Conservation (phyloP, 2,329 filamentous ascomycete genomes). For the Xylariaceae sp. region DNA sequence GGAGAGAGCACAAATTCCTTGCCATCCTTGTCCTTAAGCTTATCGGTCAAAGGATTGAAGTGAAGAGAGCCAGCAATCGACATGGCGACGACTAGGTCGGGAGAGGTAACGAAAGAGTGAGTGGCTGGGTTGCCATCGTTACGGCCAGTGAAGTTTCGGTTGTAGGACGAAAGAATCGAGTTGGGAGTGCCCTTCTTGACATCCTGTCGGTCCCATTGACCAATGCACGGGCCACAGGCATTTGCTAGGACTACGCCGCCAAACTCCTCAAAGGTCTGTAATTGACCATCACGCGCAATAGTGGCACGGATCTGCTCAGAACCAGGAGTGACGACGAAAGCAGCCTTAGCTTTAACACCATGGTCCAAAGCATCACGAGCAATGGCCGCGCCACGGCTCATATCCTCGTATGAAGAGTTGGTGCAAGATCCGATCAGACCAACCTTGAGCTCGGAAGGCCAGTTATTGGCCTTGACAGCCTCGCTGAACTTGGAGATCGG, state of each 20-base stretch:
- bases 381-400: constrained; percentile 89
- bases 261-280: constrained; percentile 93
- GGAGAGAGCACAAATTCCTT: constrained; percentile 88
- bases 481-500: constrained; percentile 97
- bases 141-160: constrained; percentile 98
- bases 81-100: constrained; percentile 83
- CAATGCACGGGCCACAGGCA: constrained; percentile 88
- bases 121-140: constrained; percentile 95
- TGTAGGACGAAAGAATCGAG: constrained; percentile 98
- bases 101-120: constrained; percentile 88
- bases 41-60: constrained; percentile 95
- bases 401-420: constrained; percentile 82
- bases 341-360: constrained; percentile 86
- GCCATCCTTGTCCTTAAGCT: constrained; percentile 88
- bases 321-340: constrained; percentile 93
- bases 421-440: constrained; percentile 98
- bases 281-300: constrained; percentile 83
- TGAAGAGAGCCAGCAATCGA: constrained; percentile 76
- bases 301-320: constrained; percentile 96
- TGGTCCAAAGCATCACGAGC: constrained; percentile 86
- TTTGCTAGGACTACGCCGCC: constrained; percentile 93
- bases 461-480: constrained; percentile 88
- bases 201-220: constrained; percentile 90
- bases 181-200: constrained; percentile 94
- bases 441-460: constrained; percentile 95